These are phyloP conservation scores for Paramecium pentaurelia DNA, from an alignment of 73 alveolate genomes.

Conservation along the genomic window DNA sequence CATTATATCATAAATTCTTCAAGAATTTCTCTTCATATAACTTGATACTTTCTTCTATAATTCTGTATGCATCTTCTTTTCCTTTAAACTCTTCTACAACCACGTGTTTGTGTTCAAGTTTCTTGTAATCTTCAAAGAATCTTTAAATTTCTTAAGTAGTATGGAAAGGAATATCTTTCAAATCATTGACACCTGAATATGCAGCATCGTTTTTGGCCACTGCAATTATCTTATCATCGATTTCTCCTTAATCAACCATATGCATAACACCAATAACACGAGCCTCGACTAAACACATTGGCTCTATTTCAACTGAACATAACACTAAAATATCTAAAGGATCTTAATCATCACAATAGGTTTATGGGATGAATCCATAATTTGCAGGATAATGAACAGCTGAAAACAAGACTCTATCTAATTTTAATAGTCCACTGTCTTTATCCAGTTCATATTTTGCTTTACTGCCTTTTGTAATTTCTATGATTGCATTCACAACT, in stretches of 20 bases:
- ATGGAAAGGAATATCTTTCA: slow-evolving; percentile 48
- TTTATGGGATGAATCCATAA: slow-evolving; percentile 64
- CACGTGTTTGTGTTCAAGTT: slow-evolving; percentile 51
- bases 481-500: slow-evolving; percentile 49
- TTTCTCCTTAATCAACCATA: slow-evolving; percentile 63
- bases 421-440: slow-evolving; percentile 56
- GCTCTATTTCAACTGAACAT: slow-evolving; percentile 55
- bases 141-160: slow-evolving; percentile 40
- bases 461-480: slow-evolving; percentile 60
- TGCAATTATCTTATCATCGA: slow-evolving; percentile 54
- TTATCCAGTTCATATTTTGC: slow-evolving; percentile 66
- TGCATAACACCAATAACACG: slow-evolving; percentile 63
- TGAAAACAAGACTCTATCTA: slow-evolving; percentile 62
- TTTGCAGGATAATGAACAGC: slow-evolving; percentile 67
- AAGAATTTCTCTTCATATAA: slow-evolving; percentile 54
- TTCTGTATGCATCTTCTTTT: slow-evolving; percentile 52
- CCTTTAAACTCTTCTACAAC: slow-evolving; percentile 60
- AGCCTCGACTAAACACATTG: slow-evolving; percentile 57
- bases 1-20: neutral
- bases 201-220: slow-evolving; percentile 59
- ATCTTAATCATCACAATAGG: slow-evolving; percentile 62
- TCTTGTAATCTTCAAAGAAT: slow-evolving; percentile 63
- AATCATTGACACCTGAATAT: slow-evolving; percentile 6
- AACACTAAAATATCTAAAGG: slow-evolving; percentile 63
- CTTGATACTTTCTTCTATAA: slow-evolving; percentile 38